A percentile compares a stretch with the other conserved stretches of the same genome.
These are phyloP conservation scores for Fistulinella staudtii DNA, from an alignment of 1,284 basidiomycete genomes.

Conservation along the genomic window DNA sequence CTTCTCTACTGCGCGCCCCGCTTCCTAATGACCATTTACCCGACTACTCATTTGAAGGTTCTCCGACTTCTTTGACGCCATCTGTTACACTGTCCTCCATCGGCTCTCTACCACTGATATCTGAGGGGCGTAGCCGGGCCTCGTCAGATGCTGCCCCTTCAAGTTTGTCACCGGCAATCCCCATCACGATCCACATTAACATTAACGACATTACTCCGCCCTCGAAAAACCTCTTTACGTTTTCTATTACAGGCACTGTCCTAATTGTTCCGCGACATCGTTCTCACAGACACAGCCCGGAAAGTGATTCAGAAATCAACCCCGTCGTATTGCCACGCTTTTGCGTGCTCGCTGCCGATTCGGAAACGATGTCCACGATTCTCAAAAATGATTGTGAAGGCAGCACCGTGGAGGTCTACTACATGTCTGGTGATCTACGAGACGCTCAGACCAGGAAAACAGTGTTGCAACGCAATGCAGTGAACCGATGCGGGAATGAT, in stretches of 20 bases:
- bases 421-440: conserved; percentile 51
- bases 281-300: conserved; percentile 23
- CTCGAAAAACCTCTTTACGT: conserved; percentile 57
- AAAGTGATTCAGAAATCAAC: conserved; percentile 38
- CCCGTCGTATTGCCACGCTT: conserved; percentile 63
- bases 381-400: conserved; percentile 55
- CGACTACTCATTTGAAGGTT: conserved; percentile 72
- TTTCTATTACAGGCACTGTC: conserved; percentile 62
- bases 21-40: conserved; percentile 57
- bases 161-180: conserved; percentile 21
- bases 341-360: conserved; percentile 59
- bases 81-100: conserved; percentile 53
- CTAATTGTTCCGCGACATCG: conserved; percentile 49
- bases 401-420: conserved; percentile 55
- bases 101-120: conserved; percentile 46
- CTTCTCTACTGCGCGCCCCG: conserved; percentile 67
- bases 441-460: conserved; percentile 59
- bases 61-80: conserved; percentile 46
- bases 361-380: conserved; percentile 50
- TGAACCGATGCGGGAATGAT: conserved; percentile 52
- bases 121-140: conserved; percentile 33
- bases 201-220: conserved; percentile 72
- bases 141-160: conserved; percentile 22
- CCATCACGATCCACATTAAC: conserved; percentile 63
- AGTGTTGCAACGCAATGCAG: conserved; percentile 54